Percentiles rank a stretch among this genome's conserved stretches.
Evolutionary conservation across 176 grass and related monocot species (phyloP).

Genomic region (Puya raimondii): DNA sequence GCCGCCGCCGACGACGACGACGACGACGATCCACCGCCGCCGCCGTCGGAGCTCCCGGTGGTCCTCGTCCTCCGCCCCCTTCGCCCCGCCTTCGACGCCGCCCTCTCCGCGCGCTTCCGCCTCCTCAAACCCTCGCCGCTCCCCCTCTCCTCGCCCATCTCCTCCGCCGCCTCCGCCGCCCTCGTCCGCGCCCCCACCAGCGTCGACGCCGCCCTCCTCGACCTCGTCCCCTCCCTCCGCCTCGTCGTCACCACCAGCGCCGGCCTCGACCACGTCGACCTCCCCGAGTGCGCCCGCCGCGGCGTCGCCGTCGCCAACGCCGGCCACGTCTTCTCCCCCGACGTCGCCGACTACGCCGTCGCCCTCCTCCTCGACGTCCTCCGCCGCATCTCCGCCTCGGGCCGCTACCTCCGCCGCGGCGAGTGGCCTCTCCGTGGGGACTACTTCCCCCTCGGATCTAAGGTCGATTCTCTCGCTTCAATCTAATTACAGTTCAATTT

Average conservation of each 20-base stretch:
- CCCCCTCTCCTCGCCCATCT: constrained; percentile 2
- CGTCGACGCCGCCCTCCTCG: constrained; percentile 14
- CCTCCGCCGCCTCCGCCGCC: constrained; percentile 12
- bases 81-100: not conserved
- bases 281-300: constrained; percentile 19
- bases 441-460: constrained; percentile 16
- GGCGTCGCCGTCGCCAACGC: constrained; percentile 24
- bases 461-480: not conserved
- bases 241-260: constrained; percentile 18
- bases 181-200: not conserved
- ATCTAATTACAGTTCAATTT: too few relatives aligned
- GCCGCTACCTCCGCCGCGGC: constrained; percentile 18
- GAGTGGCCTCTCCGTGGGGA: constrained; percentile 13
- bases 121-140: constrained; percentile 20
- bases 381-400: constrained; percentile 3
- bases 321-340: constrained; percentile 8
- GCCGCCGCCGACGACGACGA: not conserved
- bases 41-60: not conserved
- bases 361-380: constrained; percentile 20
- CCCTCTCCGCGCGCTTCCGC: constrained; percentile 19
- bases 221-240: constrained; percentile 10
- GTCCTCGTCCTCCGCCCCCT: constrained; percentile 19
- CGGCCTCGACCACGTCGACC: constrained; percentile 29
- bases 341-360: constrained; percentile 28
- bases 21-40: not conserved